These are phyloP conservation scores for Phaeotremella skinneri DNA, from an alignment of 768 basidiomycete species.

Conservation along the genomic window DNA sequence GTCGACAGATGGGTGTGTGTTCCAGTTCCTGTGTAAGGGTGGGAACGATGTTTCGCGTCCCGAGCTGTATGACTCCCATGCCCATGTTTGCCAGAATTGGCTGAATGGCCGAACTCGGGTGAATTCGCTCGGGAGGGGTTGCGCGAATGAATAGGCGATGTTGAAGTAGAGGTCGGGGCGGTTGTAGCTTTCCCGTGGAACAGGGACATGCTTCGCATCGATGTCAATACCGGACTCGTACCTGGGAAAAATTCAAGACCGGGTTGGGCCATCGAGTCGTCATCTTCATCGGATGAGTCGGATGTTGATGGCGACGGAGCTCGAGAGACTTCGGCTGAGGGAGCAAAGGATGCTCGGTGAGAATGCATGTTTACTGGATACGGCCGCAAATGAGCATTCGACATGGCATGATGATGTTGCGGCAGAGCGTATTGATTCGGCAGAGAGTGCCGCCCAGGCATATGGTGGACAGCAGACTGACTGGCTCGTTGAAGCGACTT, in stretches of 20 bases:
- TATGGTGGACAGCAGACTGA: conserved; percentile 4
- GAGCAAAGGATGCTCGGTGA: conserved; percentile 18
- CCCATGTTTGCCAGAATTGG: conserved; percentile 50
- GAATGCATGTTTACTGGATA: conserved; percentile 36
- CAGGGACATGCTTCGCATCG: conserved; percentile 50
- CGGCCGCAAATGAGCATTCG: conserved; percentile 21
- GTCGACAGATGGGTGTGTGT: conserved; percentile 20
- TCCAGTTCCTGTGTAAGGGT: conserved; percentile 33
- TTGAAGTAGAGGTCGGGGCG: conserved; percentile 43
- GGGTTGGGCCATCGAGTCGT: conserved; percentile 31
- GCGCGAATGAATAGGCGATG: conserved; percentile 37
- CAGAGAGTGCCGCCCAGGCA: conserved; percentile 1
- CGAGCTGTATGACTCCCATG: conserved; percentile 42
- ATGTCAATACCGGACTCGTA: conserved; percentile 51
- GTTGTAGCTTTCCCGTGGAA: conserved; percentile 45
- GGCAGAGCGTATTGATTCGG: conserved; percentile 11
- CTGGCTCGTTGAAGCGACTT: conserved; percentile 24
- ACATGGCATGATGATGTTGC: conserved; percentile 5
- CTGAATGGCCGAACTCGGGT: conserved; percentile 48
- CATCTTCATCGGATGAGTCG: conserved; percentile 49
- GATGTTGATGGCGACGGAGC: conserved; percentile 40
- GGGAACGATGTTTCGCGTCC: conserved; percentile 46
- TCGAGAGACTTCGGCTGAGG: conserved; percentile 45
- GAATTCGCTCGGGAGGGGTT: conserved; percentile 43
- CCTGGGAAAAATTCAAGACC: conserved; percentile 43